Evolutionary conservation across 305 asterid genomes (phyloP).

Genomic region (Salvia sclarea): DNA sequence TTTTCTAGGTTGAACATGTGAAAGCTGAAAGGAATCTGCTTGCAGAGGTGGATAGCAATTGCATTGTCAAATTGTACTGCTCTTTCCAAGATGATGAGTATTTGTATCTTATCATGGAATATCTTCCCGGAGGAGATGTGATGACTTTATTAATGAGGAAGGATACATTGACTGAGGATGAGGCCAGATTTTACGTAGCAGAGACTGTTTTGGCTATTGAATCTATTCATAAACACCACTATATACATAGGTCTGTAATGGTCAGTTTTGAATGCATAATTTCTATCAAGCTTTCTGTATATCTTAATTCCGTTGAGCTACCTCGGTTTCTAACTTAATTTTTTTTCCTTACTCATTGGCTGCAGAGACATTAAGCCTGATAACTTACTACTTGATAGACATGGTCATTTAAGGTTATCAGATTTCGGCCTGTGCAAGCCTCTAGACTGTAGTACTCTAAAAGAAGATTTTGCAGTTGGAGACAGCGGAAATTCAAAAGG

Average conservation of each 20-base stretch:
- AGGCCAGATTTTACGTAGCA: slow-evolving; percentile 87
- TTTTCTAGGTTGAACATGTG: slow-evolving; percentile 88
- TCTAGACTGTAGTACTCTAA: slow-evolving; percentile 78
- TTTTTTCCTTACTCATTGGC: slow-evolving; percentile 28
- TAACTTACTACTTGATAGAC: slow-evolving; percentile 90
- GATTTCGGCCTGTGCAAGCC: slow-evolving; percentile 99
- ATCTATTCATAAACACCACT: slow-evolving; percentile 88
- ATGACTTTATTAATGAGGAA: slow-evolving; percentile 97
- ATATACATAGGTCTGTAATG: slow-evolving; percentile 76
- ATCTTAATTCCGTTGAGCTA: slow-evolving; percentile 18
- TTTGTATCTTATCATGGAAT: slow-evolving; percentile 93
- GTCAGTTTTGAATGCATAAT: slow-evolving; percentile 28
- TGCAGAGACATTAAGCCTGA: slow-evolving; percentile 97
- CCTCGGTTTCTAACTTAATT: slow-evolving; percentile 37
- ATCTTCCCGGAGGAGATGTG: slow-evolving; percentile 97
- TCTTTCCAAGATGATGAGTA: slow-evolving; percentile 95
- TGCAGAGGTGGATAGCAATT: slow-evolving; percentile 92
- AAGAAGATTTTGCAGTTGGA: slow-evolving; percentile 79
- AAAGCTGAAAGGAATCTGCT: slow-evolving; percentile 96
- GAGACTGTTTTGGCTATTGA: slow-evolving; percentile 94
- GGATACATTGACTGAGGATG: slow-evolving; percentile 81
- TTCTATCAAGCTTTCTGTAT: slow-evolving; percentile 28
- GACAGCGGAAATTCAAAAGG: slow-evolving; percentile 53
- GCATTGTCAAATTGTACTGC: slow-evolving; percentile 87
- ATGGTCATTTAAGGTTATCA: slow-evolving; percentile 85